Percentiles rank a stretch among this genome's conserved stretches.
Conservation (phyloP, 768 basidiomycete species). For the Boletus bicolor region DNA sequence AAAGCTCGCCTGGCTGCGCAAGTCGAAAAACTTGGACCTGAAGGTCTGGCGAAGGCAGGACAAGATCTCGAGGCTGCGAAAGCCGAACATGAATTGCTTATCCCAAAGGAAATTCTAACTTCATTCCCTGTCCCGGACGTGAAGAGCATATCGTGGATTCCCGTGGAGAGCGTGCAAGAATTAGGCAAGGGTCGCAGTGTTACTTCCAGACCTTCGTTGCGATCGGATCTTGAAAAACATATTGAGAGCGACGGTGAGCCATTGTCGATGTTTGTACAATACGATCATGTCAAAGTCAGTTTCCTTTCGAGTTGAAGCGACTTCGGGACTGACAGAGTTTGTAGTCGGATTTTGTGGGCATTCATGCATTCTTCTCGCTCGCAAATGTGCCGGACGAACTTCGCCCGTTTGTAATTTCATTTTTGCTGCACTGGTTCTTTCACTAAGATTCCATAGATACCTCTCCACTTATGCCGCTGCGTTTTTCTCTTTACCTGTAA, state of each 20-base stretch:
- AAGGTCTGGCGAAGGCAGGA: constrained; percentile 71
- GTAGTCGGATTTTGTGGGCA: constrained; percentile 88
- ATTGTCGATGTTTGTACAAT: constrained; percentile 88
- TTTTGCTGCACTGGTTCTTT: constrained; percentile 2
- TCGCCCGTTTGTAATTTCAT: constrained; percentile 52
- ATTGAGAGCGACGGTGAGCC: constrained; percentile 64
- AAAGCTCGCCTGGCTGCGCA: constrained; percentile 73
- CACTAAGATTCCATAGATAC: constrained; percentile 46
- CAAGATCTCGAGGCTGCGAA: constrained; percentile 78
- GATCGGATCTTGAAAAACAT: constrained; percentile 52
- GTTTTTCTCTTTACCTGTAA: constrained; percentile 88
- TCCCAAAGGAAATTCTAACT: constrained; percentile 77
- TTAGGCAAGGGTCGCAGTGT: constrained; percentile 45
- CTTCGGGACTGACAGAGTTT: background rate
- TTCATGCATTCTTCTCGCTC: constrained; percentile 79
- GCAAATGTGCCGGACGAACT: constrained; percentile 67
- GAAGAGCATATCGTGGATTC: constrained; percentile 90
- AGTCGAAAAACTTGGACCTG: constrained; percentile 66
- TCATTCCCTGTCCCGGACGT: constrained; percentile 91
- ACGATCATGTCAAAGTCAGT: constrained; percentile 83
- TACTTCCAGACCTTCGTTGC: constrained; percentile 28
- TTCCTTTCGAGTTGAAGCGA: background rate
- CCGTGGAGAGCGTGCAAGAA: constrained; percentile 66
- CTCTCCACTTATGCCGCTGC: constrained; percentile 74
- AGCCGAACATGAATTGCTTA: constrained; percentile 76